Conservation (phyloP, 2,329 filamentous ascomycete species). For the Calonectria honghensis region DNA sequence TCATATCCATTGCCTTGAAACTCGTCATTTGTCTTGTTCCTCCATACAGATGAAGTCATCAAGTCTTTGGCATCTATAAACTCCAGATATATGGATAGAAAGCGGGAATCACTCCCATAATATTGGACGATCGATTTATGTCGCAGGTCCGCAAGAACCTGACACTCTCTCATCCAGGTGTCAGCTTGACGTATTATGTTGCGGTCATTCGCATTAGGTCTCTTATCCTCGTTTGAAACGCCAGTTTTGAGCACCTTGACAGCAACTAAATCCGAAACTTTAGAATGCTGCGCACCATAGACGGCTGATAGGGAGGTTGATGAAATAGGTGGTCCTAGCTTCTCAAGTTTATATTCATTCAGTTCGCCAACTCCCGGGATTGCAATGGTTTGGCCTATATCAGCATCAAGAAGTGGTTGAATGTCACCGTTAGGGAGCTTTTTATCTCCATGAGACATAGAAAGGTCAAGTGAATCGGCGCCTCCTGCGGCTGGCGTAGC, state of each 20-base stretch:
- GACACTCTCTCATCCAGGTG: slow-evolving; percentile 75
- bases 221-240: slow-evolving; percentile 61
- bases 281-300: slow-evolving; percentile 72
- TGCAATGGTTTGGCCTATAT: slow-evolving; percentile 67
- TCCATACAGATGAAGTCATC: slow-evolving; percentile 69
- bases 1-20: slow-evolving; percentile 71
- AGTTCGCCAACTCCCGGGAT: slow-evolving; percentile 69
- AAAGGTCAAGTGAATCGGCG: not conserved
- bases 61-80: slow-evolving; percentile 75
- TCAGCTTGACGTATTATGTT: slow-evolving; percentile 76
- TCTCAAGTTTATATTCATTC: slow-evolving; percentile 66
- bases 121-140: slow-evolving; percentile 75
- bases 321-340: slow-evolving; percentile 68
- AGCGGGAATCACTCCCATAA: slow-evolving; percentile 76
- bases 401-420: slow-evolving; percentile 53
- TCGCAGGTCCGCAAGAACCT: slow-evolving; percentile 71
- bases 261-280: slow-evolving; percentile 72
- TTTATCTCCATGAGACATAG: not conserved
- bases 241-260: slow-evolving; percentile 77
- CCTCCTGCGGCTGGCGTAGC: not conserved
- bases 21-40: slow-evolving; percentile 65
- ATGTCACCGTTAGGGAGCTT: not conserved
- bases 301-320: slow-evolving; percentile 72
- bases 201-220: slow-evolving; percentile 69
- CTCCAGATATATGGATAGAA: slow-evolving; percentile 77